Evolutionary conservation across 2,329 filamentous ascomycete species (phyloP).

Genomic region (Dothiorella sarmentorum): DNA sequence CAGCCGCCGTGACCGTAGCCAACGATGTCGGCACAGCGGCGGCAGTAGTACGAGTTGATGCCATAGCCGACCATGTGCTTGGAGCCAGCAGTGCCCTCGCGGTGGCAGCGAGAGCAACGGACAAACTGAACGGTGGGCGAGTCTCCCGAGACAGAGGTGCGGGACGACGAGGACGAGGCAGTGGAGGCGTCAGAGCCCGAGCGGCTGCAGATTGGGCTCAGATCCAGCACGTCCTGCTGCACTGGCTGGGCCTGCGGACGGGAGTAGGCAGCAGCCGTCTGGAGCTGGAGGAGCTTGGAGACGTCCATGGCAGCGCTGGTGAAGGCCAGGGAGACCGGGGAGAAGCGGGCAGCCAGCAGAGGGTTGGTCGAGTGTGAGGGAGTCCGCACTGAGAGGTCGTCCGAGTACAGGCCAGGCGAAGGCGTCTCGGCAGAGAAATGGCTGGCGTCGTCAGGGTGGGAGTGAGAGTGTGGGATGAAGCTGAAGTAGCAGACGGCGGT

Average conservation of each 20-base stretch:
- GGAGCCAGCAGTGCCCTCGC: slow-evolving; percentile 10
- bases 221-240: slow-evolving; percentile 20
- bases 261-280: slow-evolving; percentile 35
- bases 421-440: slow-evolving; percentile 36
- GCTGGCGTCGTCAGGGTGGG: slow-evolving; percentile 1
- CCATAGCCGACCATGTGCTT: slow-evolving; percentile 36
- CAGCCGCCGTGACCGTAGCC: slow-evolving; percentile 37
- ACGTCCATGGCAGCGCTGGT: slow-evolving; percentile 27
- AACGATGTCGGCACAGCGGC: slow-evolving; percentile 38
- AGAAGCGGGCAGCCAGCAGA: slow-evolving; percentile 32
- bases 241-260: slow-evolving; percentile 27
- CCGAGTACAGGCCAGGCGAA: slow-evolving; percentile 21
- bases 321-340: slow-evolving; percentile 2
- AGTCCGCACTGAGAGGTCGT: slow-evolving; percentile 24
- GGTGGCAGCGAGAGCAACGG: slow-evolving; percentile 23
- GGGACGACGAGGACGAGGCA: slow-evolving; percentile 13
- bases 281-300: slow-evolving; percentile 38
- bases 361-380: slow-evolving; percentile 33
- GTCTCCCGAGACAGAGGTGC: not conserved
- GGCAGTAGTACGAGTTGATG: slow-evolving; percentile 41
- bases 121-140: slow-evolving; percentile 13
- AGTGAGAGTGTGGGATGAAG: slow-evolving; percentile 23
- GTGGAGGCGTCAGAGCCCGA: not conserved
- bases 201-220: slow-evolving; percentile 13
- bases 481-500: slow-evolving; percentile 33